Evolutionary conservation across 768 basidiomycete genomes (phyloP), one percentile per base, ranked within the genome.

Genomic region (Auricularia auricula-judae): DNA sequence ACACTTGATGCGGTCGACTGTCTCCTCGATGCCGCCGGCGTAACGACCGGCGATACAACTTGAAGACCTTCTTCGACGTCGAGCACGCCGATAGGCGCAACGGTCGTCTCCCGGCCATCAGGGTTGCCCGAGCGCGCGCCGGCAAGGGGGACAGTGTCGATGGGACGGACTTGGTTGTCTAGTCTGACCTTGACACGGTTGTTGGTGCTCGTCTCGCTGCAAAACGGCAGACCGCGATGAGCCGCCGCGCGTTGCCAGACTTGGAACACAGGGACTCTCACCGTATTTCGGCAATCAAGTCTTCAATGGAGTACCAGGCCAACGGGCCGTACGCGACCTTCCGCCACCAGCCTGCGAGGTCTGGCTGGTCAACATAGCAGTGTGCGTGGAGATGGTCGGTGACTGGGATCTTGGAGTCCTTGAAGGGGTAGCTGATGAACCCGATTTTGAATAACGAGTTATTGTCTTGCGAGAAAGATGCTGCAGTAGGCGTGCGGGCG

Each of bases 141-240:
- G 1, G 89, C 91, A 18, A 79, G 74, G 1, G 89, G 89, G 5
- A 93, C 86, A 69, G 73, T 74, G 74, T 90, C 88, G 66, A 92
- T 91, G 47, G 89, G 88, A 8, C 86, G 85, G 61, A 71, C 70
- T 3, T 88, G 82, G 65, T 82, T 81, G 47, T 66, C 75, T 68
- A 88, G 83, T 23, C 88, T 89, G 5, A 89, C 90, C 72, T 90
- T 91, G 72, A 93, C 76, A 51, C 90, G 85, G 74, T 93, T 92
- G 71, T 92, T 93, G 14, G 88, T 86, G 2, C 86, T 84, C 21
- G 84, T 82, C 74, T 93, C 90, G 60, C 91, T 92, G 75, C n/a
- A 67, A 63, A 47, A 62, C 36, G n/a, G 39, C 29, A 29, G 29
- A 29, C 29, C 29, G 29, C 29, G 42, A 10, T 44, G 3, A 56